Evolutionary conservation across 495 filamentous ascomycete species (phyloP), one percentile per base, ranked within the genome.

Genomic region (Aspergillus haitiensis): DNA sequence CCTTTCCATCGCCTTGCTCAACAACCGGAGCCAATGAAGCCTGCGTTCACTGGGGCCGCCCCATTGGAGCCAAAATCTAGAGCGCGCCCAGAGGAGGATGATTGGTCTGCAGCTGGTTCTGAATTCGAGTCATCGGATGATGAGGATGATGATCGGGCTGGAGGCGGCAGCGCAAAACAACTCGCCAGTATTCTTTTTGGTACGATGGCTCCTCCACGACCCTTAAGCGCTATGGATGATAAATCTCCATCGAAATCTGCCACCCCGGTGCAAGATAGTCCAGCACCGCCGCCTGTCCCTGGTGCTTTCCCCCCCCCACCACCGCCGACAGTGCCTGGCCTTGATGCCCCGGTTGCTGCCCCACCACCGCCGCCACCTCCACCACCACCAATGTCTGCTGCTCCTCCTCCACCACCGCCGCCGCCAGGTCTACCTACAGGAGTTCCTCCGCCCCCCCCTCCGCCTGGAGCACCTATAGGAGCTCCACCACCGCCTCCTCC

Each of bases 121-220:
- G 91, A 91, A 48, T 83, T 86, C 64, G 89, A 91, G 27, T 78
- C 76, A 0, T 86, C 88, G 34, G 81, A 83, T 56, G 85, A 88
- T 46, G 84, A 86, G 15, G 89, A 91, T 39, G 86, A 90, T 54
- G 87, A 89, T 27, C 86, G 86, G 11, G 85, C 89, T 10, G 87
- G 84, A 48, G 90, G 89, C 33, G 84, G 87, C 55, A 92, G 86
- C 62, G 93, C 94, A 47, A 93, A 93, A 61, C 89, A 95, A 59
- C 86, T 98, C 36, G 94, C 94, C 15, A 92, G 89, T 37, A 94
- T 92, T 60, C 83, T 98, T 34, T 98, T 98, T 73, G 93, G 94
- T 56, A 96, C 93, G 52, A 98, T 98, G 94, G 94, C 83, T 9
- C 94, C 94, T 44, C 94, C 94, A 18, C 86, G 93, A 52, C 92